These are phyloP conservation scores for Epichloe glyceriae DNA, from an alignment of 2,329 filamentous ascomycete species.

Conservation along the genomic window DNA sequence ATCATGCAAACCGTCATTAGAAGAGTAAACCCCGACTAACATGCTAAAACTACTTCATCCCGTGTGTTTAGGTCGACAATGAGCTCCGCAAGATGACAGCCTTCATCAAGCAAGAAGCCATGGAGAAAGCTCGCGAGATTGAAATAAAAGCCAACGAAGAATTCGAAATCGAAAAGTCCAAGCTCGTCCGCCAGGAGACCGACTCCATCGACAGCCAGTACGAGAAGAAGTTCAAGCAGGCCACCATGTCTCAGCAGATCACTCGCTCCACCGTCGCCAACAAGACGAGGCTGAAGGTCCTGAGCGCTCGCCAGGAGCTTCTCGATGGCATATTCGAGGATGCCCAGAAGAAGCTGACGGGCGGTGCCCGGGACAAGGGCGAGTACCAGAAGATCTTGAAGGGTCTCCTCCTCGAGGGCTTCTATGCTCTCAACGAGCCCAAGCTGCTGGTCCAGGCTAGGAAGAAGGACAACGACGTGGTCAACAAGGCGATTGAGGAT, in stretches of 20 bases:
- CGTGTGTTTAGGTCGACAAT: conserved; percentile 61
- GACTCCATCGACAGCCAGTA: conserved; percentile 83
- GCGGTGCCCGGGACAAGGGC: conserved; percentile 51
- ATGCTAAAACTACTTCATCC: not conserved
- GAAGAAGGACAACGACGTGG: conserved; percentile 63
- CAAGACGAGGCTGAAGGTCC: conserved; percentile 83
- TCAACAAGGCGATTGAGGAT: conserved; percentile 65
- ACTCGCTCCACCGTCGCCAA: conserved; percentile 92
- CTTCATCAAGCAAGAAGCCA: conserved; percentile 97
- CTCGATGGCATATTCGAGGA: conserved; percentile 81
- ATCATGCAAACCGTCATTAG: not conserved
- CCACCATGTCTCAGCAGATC: conserved; percentile 97
- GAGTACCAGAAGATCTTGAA: conserved; percentile 69
- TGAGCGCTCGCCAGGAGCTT: conserved; percentile 77
- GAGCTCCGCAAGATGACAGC: conserved; percentile 99
- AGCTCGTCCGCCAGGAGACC: conserved; percentile 92
- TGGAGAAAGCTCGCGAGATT: conserved; percentile 95
- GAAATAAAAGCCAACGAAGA: conserved; percentile 97
- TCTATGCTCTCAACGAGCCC: conserved; percentile 76
- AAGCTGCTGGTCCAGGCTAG: conserved; percentile 62
- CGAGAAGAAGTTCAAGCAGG: conserved; percentile 99
- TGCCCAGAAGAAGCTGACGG: conserved; percentile 57
- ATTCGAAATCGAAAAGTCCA: conserved; percentile 97
- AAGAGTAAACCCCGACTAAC: not conserved
- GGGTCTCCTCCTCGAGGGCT: conserved; percentile 74